phyloP scores from a whole-genome alignment of 345 rosid species.

The Pistacia integerrima region DNA sequence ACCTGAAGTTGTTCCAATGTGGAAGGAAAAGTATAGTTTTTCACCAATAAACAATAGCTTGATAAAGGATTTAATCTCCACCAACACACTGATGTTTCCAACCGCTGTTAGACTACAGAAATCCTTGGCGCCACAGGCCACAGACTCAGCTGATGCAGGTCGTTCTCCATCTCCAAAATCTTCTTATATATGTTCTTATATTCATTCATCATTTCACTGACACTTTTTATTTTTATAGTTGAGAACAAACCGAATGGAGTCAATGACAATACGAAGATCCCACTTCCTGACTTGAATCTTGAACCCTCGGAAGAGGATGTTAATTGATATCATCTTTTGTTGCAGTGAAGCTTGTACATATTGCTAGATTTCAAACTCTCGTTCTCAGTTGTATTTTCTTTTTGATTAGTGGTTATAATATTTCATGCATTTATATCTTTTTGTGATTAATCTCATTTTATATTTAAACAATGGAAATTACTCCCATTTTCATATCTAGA shows the following conservation, averaged over 20 bases:
- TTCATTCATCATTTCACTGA: background rate
- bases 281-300: background rate
- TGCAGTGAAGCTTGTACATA: too few species aligned
- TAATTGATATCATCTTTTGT: background rate
- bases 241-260: background rate
- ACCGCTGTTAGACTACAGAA: conserved; percentile 20
- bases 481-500: too few species aligned
- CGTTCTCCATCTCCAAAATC: background rate
- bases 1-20: conserved; percentile 14
- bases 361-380: too few species aligned
- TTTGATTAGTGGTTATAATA: too few species aligned
- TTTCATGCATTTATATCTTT: too few species aligned
- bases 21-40: conserved; percentile 24
- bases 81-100: conserved; percentile 24
- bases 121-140: background rate
- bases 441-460: too few species aligned
- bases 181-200: too few species aligned
- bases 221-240: background rate
- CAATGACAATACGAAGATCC: background rate
- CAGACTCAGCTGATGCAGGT: background rate
- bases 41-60: background rate
- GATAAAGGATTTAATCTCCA: background rate
- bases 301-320: background rate
- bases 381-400: too few species aligned
- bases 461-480: too few species aligned